These are phyloP conservation scores for Tetrastigma voinierianum DNA, from an alignment of 164 flowering plant species.

Conservation along the genomic window DNA sequence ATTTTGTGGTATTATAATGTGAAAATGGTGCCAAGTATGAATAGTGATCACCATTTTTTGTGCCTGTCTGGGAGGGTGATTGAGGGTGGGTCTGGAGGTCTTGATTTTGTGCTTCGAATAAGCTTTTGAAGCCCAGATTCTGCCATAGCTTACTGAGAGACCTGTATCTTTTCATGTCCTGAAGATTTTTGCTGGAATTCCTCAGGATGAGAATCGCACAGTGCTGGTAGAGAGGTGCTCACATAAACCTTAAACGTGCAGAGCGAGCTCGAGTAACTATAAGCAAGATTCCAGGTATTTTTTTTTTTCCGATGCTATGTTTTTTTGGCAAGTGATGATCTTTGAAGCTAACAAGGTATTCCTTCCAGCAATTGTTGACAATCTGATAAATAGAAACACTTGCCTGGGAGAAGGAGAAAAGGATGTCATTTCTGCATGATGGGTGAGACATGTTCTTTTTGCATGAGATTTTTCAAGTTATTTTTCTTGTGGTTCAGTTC, in stretches of 20 bases:
- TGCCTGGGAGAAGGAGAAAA: slow-evolving; percentile 78
- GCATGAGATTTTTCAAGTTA: background rate
- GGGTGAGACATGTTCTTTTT: slow-evolving; percentile 45
- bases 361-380: slow-evolving; percentile 75
- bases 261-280: slow-evolving; percentile 77
- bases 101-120: no score
- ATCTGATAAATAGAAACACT: slow-evolving; percentile 63
- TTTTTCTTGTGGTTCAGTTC: background rate
- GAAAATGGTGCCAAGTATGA: no score
- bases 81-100: no score
- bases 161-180: no score
- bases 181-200: background rate
- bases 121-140: no score
- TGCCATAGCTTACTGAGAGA: background rate
- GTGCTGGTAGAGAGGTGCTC: slow-evolving; percentile 90
- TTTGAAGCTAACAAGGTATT: slow-evolving; percentile 17
- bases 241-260: slow-evolving; percentile 84
- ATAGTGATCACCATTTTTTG: no score
- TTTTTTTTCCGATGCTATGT: background rate
- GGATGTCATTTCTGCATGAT: slow-evolving; percentile 65
- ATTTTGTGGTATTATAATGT: background rate
- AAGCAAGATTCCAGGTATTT: slow-evolving; percentile 83
- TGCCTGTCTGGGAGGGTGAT: no score
- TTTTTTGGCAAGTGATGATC: background rate
- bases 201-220: no score